A percentile compares a stretch with the other conserved stretches of the same genome.
phyloP scores from a whole-genome alignment of 2,329 filamentous ascomycete genomes.

The Verticillium isaacii region DNA sequence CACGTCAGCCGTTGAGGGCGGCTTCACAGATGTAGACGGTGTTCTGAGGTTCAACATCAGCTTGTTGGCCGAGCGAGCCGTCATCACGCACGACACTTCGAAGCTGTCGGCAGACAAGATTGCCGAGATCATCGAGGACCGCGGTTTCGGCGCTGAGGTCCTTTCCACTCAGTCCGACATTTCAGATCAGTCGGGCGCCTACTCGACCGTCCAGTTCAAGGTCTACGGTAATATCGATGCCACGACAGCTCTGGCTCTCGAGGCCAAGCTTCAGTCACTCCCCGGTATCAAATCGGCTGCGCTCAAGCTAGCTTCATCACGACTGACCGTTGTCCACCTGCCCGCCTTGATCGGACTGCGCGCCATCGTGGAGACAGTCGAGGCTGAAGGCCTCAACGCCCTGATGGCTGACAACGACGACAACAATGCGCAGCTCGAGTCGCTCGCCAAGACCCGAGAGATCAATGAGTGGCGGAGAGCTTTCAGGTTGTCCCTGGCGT shows the following conservation, averaged over 20 bases:
- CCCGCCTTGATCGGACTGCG: constrained; percentile 72
- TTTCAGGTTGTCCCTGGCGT: constrained; percentile 71
- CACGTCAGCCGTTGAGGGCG: constrained; percentile 83
- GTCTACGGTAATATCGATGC: constrained; percentile 75
- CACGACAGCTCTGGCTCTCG: constrained; percentile 66
- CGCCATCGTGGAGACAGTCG: constrained; percentile 74
- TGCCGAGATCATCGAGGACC: constrained; percentile 77
- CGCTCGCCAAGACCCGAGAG: constrained; percentile 91
- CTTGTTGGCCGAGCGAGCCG: constrained; percentile 84
- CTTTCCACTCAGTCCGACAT: constrained; percentile 67
- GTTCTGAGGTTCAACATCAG: constrained; percentile 91
- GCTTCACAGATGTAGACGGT: constrained; percentile 73
- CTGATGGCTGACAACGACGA: constrained; percentile 88
- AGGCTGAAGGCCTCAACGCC: constrained; percentile 81
- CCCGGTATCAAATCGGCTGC: constrained; percentile 71
- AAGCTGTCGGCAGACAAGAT: constrained; percentile 71
- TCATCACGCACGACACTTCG: constrained; percentile 75
- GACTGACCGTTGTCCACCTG: constrained; percentile 69
- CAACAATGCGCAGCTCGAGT: constrained; percentile 94
- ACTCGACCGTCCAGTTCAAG: constrained; percentile 70
- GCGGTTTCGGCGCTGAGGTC: constrained; percentile 83
- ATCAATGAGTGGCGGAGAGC: constrained; percentile 88
- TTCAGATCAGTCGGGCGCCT: constrained; percentile 46
- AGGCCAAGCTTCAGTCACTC: constrained; percentile 59
- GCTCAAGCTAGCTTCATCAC: constrained; percentile 68